Base-by-base conservation (phyloP, 352 stramenopile species). In the Phytophthora meadii region DNA sequence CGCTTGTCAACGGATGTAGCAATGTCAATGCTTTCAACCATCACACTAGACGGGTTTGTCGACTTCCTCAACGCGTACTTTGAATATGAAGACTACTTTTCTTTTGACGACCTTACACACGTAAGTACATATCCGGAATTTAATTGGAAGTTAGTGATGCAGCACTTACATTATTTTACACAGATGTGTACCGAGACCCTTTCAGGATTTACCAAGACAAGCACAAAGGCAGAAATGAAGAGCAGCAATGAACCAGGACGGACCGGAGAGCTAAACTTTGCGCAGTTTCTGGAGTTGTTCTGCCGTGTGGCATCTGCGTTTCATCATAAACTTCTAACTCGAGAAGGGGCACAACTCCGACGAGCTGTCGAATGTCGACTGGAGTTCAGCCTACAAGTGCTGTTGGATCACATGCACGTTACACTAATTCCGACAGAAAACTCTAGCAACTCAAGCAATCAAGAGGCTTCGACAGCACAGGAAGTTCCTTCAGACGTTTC, bases 31-130 rank as follows among this genome's bases (percentile, higher is more conserved):
- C 28, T 22, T 37, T 62, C 65, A 7, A 65, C 53, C 45, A 90
- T 92, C 24, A 84, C 82, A 22, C 51, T 91, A 11, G 80, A 91
- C 12, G 83, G 82, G 0, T 90, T 94, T 57, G 67, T 90, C 41
- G 82, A 94, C 51, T 94, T 94, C 39, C 71, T 92, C 25, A 90
- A 86, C 42, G 85, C 78, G 8, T 91, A 94, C 53, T 87, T 94
- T 49, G 80, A 91, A 65, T 90, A 90, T 66, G 82, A 89, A 32
- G 82, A 86, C 42, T 92, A 67, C 44, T 76, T 90, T n/a, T 88
- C 82, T 10, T 85, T 74, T 47, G 51, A 77, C 15, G 59, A 85
- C 3, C 59, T 88, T 36, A 32, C 72, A 12, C 47, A 72, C 12
- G 78, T 85, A 39, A 50, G 69, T 62, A 44, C 50, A 12, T 41